phyloP scores from a whole-genome alignment of 2,329 filamentous ascomycete species.

The Diaporthe sp. region DNA sequence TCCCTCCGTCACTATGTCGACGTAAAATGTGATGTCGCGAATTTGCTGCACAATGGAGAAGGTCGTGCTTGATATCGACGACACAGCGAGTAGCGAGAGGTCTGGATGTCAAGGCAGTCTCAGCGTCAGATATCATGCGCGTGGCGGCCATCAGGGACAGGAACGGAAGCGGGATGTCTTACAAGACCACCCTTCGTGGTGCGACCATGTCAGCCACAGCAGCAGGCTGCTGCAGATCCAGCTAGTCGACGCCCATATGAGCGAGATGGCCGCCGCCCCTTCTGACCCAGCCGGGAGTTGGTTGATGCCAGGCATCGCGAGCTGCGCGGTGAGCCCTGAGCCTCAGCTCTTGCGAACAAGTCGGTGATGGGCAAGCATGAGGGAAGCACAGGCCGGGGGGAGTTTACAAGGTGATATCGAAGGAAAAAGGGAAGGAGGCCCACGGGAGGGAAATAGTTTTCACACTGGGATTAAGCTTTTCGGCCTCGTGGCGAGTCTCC shows the following conservation, averaged over 20 bases:
- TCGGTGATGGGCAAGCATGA: slow-evolving; percentile 6
- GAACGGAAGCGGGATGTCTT: slow-evolving; percentile 30
- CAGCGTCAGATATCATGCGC: background rate
- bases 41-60: slow-evolving; percentile 47
- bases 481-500: slow-evolving; percentile 16
- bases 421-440: background rate
- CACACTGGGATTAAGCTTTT: slow-evolving; percentile 28
- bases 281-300: slow-evolving; percentile 40
- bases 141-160: background rate
- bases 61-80: slow-evolving; percentile 44
- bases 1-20: slow-evolving; percentile 41
- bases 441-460: background rate
- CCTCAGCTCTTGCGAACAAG: slow-evolving; percentile 22
- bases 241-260: slow-evolving; percentile 37
- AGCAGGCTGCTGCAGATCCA: slow-evolving; percentile 41
- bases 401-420: background rate
- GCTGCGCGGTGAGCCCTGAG: slow-evolving; percentile 19
- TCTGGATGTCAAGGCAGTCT: slow-evolving; percentile 39
- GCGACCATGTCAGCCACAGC: slow-evolving; percentile 47
- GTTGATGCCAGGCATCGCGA: slow-evolving; percentile 42
- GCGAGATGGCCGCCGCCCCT: slow-evolving; percentile 37
- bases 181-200: slow-evolving; percentile 47
- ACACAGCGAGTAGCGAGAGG: slow-evolving; percentile 45
- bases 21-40: slow-evolving; percentile 44
- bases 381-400: background rate